Evolutionary conservation across 2,329 filamentous ascomycete species (phyloP), one percentile per base, ranked within the genome.

Genomic region (Sarocladium oryzae): DNA sequence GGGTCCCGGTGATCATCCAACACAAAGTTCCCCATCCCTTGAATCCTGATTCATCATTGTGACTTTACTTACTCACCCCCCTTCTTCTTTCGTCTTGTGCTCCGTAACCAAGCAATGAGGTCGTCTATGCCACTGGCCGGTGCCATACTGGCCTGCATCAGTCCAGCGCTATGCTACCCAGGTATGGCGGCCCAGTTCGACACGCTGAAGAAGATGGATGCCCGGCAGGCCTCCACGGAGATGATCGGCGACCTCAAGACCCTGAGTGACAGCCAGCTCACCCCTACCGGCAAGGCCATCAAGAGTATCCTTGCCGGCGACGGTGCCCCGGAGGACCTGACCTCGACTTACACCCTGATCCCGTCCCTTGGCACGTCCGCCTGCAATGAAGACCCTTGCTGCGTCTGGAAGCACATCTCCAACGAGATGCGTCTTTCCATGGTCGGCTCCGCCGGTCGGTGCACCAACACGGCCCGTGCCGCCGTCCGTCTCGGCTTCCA

Each of bases 401-500:
- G 69, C 56, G 61, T 70, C 35, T 73, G 69, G 69, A 65, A 66
- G 53, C 60, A 68, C 56, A 64, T 73, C 41, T 62, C 63, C 23
- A 59, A 64, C 28, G 66, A 70, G 32, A 64, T 73, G 62, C 57
- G 57, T 0, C 38, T 53, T 6, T 54, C 57, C 9, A 69, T 70
- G 61, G 56, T 59, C 2, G 67, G 66, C n/a, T 55, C 53, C 2
- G 63, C 62, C 0, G 66, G 66, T 9, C 61, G 66, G 3, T 74
- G 71, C 56, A 74, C 69, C 46, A 63, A 61, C 26, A 58, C 63
- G 51, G 72, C 72, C 3, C 66, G 72, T 10, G 61, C 59, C 30
- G 67, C 71, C 11, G 61, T 74, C 50, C 69, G 72, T 10, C 63
- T 73, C 13, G 72, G 69, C 11, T 75, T 74, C 58, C 72, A 75